A percentile compares a stretch with the other conserved stretches of the same genome.
Evolutionary conservation across 768 basidiomycete genomes (phyloP).

Genomic region (Candolleomyces eurysporus): DNA sequence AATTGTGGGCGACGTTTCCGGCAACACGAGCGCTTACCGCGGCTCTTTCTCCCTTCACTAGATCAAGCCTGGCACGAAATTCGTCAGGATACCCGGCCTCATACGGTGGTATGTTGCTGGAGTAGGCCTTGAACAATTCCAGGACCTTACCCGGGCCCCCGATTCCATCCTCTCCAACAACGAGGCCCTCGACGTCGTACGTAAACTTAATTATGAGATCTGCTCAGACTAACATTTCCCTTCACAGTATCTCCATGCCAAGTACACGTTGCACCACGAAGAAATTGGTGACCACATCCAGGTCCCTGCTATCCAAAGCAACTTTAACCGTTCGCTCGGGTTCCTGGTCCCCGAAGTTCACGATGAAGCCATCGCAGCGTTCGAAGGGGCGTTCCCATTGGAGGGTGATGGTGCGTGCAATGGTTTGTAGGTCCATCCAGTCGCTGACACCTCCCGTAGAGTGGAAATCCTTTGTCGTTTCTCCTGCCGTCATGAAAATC

Average conservation of each 20-base stretch:
- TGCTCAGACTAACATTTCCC: no score
- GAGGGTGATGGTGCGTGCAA: background rate
- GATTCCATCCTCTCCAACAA: constrained; percentile 27
- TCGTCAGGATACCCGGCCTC: constrained; percentile 6
- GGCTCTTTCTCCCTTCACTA: background rate
- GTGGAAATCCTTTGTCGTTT: background rate
- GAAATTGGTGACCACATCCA: constrained; percentile 16
- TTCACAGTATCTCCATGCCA: background rate
- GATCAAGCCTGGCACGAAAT: background rate
- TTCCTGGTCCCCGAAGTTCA: constrained; percentile 5
- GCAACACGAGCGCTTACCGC: no score
- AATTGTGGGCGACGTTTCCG: no score
- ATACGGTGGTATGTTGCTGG: constrained; percentile 7
- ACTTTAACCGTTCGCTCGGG: constrained; percentile 11
- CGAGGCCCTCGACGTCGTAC: constrained; percentile 26
- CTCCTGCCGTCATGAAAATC: background rate
- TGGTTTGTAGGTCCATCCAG: background rate
- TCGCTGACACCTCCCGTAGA: background rate
- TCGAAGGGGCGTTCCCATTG: background rate
- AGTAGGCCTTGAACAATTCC: constrained; percentile 18
- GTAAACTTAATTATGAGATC: background rate
- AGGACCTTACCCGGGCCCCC: constrained; percentile 30
- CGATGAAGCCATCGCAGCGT: constrained; percentile 1
- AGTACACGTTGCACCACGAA: constrained; percentile 11
- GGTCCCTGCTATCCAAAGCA: constrained; percentile 15